Evolutionary conservation across 176 grass and related monocot genomes (phyloP).

Genomic region (Triticum monococcum): DNA sequence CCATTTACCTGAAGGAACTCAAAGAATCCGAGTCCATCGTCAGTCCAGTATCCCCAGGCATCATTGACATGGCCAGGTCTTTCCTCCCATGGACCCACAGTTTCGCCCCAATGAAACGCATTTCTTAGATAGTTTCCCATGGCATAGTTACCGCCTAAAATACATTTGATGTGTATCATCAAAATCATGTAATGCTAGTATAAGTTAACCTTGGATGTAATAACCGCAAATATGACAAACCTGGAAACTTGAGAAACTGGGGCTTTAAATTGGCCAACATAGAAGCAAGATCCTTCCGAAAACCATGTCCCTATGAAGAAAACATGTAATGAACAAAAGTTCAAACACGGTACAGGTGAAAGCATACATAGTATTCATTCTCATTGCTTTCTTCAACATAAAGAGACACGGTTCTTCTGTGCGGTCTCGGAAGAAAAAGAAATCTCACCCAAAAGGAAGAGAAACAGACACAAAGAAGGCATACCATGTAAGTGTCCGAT

Average conservation of each 20-base stretch:
- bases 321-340: constrained; percentile 12
- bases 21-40: constrained; percentile 86
- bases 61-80: constrained; percentile 86
- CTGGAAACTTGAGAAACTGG: constrained; percentile 90
- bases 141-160: constrained; percentile 77
- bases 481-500: constrained; percentile 82
- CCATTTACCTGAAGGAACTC: constrained; percentile 84
- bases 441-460: neutral
- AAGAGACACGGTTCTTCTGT: neutral
- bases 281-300: constrained; percentile 77
- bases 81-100: constrained; percentile 89
- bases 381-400: neutral
- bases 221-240: constrained; percentile 33
- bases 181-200: neutral
- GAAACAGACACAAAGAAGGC: neutral
- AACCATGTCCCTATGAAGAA: constrained; percentile 69
- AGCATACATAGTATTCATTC: neutral
- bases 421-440: neutral
- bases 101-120: constrained; percentile 85
- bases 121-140: constrained; percentile 85
- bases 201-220: constrained; percentile 3
- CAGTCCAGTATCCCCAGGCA: constrained; percentile 93
- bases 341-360: neutral
- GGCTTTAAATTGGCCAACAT: constrained; percentile 81
- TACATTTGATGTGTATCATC: neutral